Evolutionary conservation across 139 green algal genomes (phyloP), one percentile per base, ranked within the genome.

Genomic region (Chlorella sorokiniana): DNA sequence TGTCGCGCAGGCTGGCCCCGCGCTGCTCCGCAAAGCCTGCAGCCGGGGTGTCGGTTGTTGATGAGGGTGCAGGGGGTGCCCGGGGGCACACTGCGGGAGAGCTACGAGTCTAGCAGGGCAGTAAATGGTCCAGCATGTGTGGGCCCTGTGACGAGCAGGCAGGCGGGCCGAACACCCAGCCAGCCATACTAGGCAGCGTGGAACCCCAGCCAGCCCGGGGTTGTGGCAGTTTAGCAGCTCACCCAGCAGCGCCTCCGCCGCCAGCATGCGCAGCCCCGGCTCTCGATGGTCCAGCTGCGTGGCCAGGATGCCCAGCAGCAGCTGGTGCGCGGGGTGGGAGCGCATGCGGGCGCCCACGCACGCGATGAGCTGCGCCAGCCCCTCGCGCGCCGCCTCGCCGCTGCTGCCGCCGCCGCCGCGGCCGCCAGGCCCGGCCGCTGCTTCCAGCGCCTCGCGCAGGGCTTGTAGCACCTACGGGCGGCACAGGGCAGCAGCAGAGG

Each of bases 301-400:
- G n/a, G 88, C 44, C 65, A 92, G 63, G 51, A 88, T 69, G n/a
- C 64, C 84, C 68, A 88, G 61, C 33, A 82, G 31, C 38, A 90
- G 64, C 37, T 85, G 65, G 71, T 86, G 70, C 18, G 84, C 76
- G 38, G 29, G 45, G 31, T 62, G 45, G 37, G 51, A 69, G 14
- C 70, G 65, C 44, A 82, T 76, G 62, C 33, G 69, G 22, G 35
- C 29, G 20, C 82, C 75, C 16, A 79, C 33, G 16, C 72, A 63
- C 6, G 64, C 84, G 6, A 91, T 73, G 27, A 71, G 54, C 40
- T 87, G 73, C 73, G 69, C 73, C 52, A 81, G 59, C 18, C 75
- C 75, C 59, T 81, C 75, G 0, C 75, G 75, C 4, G 44, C n/a
- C 2, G 35, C n/a, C 52, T 79, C 73, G 5, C 41, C 37, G 4